Conservation (phyloP, 257 asterid species). For the Nicotiana undulata region DNA sequence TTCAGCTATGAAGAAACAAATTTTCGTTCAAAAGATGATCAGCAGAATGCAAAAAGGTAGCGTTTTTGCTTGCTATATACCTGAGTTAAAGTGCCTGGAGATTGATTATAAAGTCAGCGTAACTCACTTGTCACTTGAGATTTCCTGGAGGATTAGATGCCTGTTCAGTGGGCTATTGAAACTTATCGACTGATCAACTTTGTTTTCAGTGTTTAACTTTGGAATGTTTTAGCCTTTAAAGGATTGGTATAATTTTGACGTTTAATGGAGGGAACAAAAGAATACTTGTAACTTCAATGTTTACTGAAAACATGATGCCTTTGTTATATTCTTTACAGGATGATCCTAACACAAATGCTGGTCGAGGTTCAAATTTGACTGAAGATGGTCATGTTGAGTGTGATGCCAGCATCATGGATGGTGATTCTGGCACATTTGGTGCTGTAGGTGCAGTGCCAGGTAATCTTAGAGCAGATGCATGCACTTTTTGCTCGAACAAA, state of each 20-base stretch:
- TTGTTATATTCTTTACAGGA: slow-evolving; percentile 36
- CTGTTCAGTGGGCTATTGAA: no score
- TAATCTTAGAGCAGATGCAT: slow-evolving; percentile 15
- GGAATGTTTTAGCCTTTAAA: not conserved
- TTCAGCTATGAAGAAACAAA: no score
- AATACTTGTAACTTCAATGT: not conserved
- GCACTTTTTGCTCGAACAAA: not conserved
- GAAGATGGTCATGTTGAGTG: slow-evolving; percentile 92
- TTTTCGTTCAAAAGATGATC: not conserved
- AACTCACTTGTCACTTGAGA: not conserved
- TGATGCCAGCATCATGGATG: slow-evolving; percentile 97
- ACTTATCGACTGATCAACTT: no score
- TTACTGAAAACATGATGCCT: not conserved
- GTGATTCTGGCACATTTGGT: slow-evolving; percentile 78
- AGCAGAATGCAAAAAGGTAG: not conserved
- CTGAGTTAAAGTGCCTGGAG: not conserved
- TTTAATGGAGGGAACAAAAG: not conserved
- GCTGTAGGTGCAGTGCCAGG: slow-evolving; percentile 98
- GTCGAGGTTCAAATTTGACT: slow-evolving; percentile 88
- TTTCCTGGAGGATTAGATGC: not conserved
- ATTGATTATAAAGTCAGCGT: not conserved
- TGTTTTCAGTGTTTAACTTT: no score
- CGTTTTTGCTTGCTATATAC: not conserved
- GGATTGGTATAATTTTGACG: not conserved
- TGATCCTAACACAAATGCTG: slow-evolving; percentile 94